A percentile compares a stretch with the other conserved stretches of the same genome.
These are phyloP conservation scores for Aspergillus pseudoglaucus DNA, from an alignment of 2,329 filamentous ascomycete species.

Conservation along the genomic window DNA sequence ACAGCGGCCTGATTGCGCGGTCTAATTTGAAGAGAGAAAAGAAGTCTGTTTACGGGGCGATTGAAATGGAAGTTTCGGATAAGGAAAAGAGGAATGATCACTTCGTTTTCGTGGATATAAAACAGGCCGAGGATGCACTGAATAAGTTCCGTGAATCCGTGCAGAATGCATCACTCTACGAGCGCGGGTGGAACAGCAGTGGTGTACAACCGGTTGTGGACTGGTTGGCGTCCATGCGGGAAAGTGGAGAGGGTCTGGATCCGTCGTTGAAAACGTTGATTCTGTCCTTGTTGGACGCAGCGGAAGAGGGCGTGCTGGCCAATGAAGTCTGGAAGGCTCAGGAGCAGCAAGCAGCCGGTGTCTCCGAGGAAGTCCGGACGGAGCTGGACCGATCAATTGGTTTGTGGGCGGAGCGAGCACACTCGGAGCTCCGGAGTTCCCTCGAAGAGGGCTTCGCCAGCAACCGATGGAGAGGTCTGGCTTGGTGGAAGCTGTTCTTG, in stretches of 20 bases:
- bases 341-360: slow-evolving; percentile 26
- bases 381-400: slow-evolving; percentile 56
- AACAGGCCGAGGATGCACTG: slow-evolving; percentile 57
- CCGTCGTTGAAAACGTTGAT: slow-evolving; percentile 62
- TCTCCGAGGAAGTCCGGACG: slow-evolving; percentile 39
- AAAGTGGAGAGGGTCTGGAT: slow-evolving; percentile 51
- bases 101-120: slow-evolving; percentile 56
- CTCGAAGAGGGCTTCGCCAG: slow-evolving; percentile 71
- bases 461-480: slow-evolving; percentile 69
- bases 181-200: slow-evolving; percentile 67
- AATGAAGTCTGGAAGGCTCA: slow-evolving; percentile 24
- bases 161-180: slow-evolving; percentile 63
- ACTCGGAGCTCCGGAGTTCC: slow-evolving; percentile 74
- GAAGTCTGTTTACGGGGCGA: slow-evolving; percentile 29
- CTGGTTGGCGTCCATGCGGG: slow-evolving; percentile 50
- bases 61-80: slow-evolving; percentile 44
- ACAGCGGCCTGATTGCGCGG: slow-evolving; percentile 25
- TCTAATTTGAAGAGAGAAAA: slow-evolving; percentile 25
- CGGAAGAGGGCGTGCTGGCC: slow-evolving; percentile 25
- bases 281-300: slow-evolving; percentile 53
- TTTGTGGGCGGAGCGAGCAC: slow-evolving; percentile 70
- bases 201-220: slow-evolving; percentile 58
- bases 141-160: slow-evolving; percentile 62
- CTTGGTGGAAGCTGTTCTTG: slow-evolving; percentile 96
- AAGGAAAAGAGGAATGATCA: slow-evolving; percentile 13